A percentile compares a stretch with the other conserved stretches of the same genome.
Evolutionary conservation across 2,329 filamentous ascomycete genomes (phyloP).

Genomic region (Aquanectria penicillioides): DNA sequence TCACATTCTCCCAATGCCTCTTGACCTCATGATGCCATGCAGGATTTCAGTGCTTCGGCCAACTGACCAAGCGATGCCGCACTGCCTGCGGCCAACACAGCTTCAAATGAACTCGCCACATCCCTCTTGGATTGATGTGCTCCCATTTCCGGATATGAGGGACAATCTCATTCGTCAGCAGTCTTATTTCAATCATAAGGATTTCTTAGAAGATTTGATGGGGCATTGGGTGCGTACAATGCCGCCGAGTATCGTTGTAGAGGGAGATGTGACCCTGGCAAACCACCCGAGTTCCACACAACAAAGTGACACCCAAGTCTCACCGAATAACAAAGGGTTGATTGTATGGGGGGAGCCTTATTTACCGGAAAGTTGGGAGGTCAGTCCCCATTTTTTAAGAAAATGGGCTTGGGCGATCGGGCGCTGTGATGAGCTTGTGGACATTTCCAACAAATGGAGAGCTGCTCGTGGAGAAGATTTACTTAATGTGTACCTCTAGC

Average conservation of each 20-base stretch:
- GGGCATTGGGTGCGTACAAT: neutral
- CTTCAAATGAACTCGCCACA: constrained; percentile 32
- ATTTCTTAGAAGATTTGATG: constrained; percentile 21
- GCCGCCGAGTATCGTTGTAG: neutral
- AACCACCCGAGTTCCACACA: neutral
- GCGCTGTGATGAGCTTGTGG: neutral
- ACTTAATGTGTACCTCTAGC: neutral
- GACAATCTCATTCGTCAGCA: constrained; percentile 27
- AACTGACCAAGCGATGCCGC: neutral
- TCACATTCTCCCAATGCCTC: neutral
- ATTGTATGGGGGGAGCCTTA: constrained; percentile 21
- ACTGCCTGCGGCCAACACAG: constrained; percentile 23
- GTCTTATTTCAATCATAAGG: constrained; percentile 15
- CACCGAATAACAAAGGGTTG: neutral
- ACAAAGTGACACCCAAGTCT: neutral
- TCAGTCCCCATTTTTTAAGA: neutral
- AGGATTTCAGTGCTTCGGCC: constrained; percentile 3
- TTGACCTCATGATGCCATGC: neutral
- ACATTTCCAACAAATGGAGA: neutral
- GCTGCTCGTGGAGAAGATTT: neutral
- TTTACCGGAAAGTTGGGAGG: neutral
- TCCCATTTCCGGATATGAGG: constrained; percentile 26
- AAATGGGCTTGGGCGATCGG: neutral
- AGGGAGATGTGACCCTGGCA: neutral
- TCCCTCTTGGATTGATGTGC: constrained; percentile 23